These are phyloP conservation scores for Suhomyces yuchorum DNA, from an alignment of 1,139 yeast genomes.

Conservation along the genomic window DNA sequence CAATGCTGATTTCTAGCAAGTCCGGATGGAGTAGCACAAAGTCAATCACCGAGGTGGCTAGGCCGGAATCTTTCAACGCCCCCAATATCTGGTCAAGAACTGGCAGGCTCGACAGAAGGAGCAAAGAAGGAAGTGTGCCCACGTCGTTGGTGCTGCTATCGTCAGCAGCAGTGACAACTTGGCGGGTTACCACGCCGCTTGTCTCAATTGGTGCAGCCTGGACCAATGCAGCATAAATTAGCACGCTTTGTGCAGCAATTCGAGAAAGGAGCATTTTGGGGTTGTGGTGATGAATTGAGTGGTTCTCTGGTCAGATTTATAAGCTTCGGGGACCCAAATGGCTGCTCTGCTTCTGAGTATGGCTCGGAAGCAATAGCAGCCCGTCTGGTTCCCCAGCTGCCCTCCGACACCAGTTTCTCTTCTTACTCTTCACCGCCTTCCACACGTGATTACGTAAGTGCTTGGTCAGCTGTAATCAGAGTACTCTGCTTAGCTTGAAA, in stretches of 20 bases:
- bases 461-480: neutral
- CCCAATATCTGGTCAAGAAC: constrained; percentile 12
- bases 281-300: neutral
- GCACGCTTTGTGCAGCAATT: neutral
- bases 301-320: neutral
- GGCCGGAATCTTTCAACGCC: constrained; percentile 24
- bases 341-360: neutral
- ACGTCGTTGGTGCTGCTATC: neutral
- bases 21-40: constrained; percentile 29
- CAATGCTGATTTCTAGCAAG: constrained; percentile 14
- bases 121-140: neutral
- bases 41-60: constrained; percentile 30
- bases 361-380: neutral
- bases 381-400: neutral
- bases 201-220: neutral
- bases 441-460: constrained; percentile 1
- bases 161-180: neutral
- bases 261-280: constrained; percentile 1
- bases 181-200: neutral
- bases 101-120: neutral
- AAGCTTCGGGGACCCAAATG: neutral
- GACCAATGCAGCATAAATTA: neutral
- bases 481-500: no score
- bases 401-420: neutral
- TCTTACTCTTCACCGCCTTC: no score